A percentile compares a stretch with the other conserved stretches of the same genome.
Conservation (phyloP, 495 filamentous ascomycete species). For the Aspergillus cavernicola region DNA sequence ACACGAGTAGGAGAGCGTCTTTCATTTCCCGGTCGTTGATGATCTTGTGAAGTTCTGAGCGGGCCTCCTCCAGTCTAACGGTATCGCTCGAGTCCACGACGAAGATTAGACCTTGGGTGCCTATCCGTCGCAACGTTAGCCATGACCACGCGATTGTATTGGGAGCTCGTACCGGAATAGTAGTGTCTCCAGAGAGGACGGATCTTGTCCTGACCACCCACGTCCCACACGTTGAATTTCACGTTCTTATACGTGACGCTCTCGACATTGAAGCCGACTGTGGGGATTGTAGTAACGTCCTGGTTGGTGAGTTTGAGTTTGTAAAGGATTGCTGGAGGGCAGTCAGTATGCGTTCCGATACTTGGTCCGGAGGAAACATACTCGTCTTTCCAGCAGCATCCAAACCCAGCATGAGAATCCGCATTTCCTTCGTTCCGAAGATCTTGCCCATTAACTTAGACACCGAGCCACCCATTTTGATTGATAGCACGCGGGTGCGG, state of each 20-base stretch:
- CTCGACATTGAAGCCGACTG: slow-evolving; percentile 99
- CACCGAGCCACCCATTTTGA: slow-evolving; percentile 71
- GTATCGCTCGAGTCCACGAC: slow-evolving; percentile 92
- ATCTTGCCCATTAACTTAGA: slow-evolving; percentile 95
- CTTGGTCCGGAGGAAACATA: slow-evolving; percentile 31
- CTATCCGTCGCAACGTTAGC: slow-evolving; percentile 38
- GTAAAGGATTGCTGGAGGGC: slow-evolving; percentile 85
- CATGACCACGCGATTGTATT: neutral
- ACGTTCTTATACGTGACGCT: slow-evolving; percentile 99
- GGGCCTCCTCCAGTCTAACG: slow-evolving; percentile 82
- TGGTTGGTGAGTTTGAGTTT: slow-evolving; percentile 94
- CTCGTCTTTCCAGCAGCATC: slow-evolving; percentile 98
- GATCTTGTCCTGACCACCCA: slow-evolving; percentile 99
- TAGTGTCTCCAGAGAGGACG: slow-evolving; percentile 97
- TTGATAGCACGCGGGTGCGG: slow-evolving; percentile 16
- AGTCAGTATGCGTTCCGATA: neutral
- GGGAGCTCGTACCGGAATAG: slow-evolving; percentile 72
- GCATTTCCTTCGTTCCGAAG: slow-evolving; percentile 98
- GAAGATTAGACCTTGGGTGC: slow-evolving; percentile 96
- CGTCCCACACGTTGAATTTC: slow-evolving; percentile 99
- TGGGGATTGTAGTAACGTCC: slow-evolving; percentile 98
- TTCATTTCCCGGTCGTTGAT: slow-evolving; percentile 99
- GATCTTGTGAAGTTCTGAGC: slow-evolving; percentile 86
- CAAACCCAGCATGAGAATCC: slow-evolving; percentile 93
- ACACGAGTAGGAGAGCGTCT: slow-evolving; percentile 87